These are phyloP conservation scores for Ambrosiella cleistominuta DNA, from an alignment of 2,329 filamentous ascomycete genomes.

Conservation along the genomic window DNA sequence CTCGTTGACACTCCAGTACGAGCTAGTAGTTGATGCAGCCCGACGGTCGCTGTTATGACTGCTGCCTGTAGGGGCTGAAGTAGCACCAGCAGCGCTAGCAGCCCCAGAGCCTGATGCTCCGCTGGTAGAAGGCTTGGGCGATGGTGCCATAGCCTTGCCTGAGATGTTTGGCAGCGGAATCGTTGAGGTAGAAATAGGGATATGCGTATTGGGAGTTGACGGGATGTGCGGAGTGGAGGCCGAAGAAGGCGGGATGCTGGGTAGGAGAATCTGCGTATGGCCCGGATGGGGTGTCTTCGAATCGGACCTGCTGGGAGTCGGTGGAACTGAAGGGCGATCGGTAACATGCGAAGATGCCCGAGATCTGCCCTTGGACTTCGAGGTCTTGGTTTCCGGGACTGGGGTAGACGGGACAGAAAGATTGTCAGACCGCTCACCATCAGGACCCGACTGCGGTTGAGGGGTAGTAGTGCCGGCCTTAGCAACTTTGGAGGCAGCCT, in stretches of 20 bases:
- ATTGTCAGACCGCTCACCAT: neutral
- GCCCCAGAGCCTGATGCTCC: neutral
- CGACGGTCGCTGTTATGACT: slow-evolving; percentile 28
- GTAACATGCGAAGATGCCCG: slow-evolving; percentile 35
- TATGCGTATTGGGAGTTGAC: neutral
- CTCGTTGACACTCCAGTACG: slow-evolving; percentile 78
- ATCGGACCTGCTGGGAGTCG: slow-evolving; percentile 13
- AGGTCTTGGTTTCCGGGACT: slow-evolving; percentile 18
- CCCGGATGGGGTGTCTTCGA: neutral
- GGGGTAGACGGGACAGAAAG: slow-evolving; percentile 7
- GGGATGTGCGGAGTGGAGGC: slow-evolving; percentile 13
- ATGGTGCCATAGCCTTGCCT: neutral
- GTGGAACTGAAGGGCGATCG: slow-evolving; percentile 23
- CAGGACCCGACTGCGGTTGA: slow-evolving; percentile 5
- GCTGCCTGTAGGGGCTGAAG: slow-evolving; percentile 36
- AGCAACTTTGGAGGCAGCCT: slow-evolving; percentile 2
- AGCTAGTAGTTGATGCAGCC: slow-evolving; percentile 44
- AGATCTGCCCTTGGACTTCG: slow-evolving; percentile 29
- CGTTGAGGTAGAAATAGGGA: neutral
- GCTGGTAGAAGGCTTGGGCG: neutral
- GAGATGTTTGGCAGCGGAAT: slow-evolving; percentile 9
- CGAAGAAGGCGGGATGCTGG: slow-evolving; percentile 14
- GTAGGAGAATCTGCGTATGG: slow-evolving; percentile 9
- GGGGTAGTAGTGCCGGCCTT: slow-evolving; percentile 26
- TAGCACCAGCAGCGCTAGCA: slow-evolving; percentile 19